Conservation (phyloP, 257 asterid species). For the Solanum habrochaites region DNA sequence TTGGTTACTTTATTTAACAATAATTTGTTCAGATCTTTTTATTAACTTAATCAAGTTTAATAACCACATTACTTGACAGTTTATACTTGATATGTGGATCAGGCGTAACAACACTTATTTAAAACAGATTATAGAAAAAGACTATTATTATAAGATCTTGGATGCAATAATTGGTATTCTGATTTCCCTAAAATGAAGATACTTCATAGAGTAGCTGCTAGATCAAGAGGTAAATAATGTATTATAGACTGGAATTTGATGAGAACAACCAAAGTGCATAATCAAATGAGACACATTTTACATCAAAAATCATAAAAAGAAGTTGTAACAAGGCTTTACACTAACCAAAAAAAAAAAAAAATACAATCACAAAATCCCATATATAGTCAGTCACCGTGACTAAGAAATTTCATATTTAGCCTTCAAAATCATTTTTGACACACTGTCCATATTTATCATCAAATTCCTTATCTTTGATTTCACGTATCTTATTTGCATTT, state of each 20-base stretch:
- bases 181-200: too few species aligned
- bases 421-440: constrained; percentile 26
- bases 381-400: constrained; percentile 19
- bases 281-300: neutral
- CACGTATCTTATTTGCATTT: constrained; percentile 24
- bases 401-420: neutral
- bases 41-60: neutral
- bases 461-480: constrained; percentile 29
- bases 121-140: too few species aligned
- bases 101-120: too few species aligned
- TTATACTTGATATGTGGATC: too few species aligned
- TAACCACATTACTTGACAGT: neutral
- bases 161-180: too few species aligned
- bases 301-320: neutral
- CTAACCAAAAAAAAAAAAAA: neutral
- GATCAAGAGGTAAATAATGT: too few species aligned
- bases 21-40: neutral
- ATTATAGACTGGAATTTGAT: too few species aligned
- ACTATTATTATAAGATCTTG: too few species aligned
- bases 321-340: neutral
- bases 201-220: too few species aligned
- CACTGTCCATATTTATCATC: constrained; percentile 56
- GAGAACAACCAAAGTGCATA: neutral
- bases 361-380: neutral
- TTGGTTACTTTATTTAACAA: neutral